Evolutionary conservation across 768 basidiomycete genomes (phyloP), one percentile per base, ranked within the genome.

Genomic region (Boletales sp.): DNA sequence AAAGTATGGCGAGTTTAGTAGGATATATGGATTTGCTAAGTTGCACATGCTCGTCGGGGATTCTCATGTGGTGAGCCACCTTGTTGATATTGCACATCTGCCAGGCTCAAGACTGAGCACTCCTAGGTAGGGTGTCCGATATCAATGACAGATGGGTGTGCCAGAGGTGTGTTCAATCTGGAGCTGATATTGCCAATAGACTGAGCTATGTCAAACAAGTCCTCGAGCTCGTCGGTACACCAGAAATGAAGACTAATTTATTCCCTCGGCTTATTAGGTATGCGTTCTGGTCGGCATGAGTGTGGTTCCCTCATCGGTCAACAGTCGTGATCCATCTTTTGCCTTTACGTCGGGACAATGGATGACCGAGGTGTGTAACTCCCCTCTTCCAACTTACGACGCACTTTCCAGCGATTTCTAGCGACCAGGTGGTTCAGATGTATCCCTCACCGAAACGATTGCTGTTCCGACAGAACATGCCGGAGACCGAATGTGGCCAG

Each of bases 301-400:
- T 18, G 13, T 12, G 15, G 5, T 7, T 27, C n/a, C 47, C 24
- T 32, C 32, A 38, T 32, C 9, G 15, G 15, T 36, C 40, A 7
- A 45, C 47, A 87, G 86, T 60, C 84, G 82, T 6, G 78, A 90
- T 60, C 80, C 86, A 9, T 59, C 69, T 1, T 48, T 65, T 29
- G 83, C 85, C 0, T 90, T 82, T 52, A 87, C 83, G 5, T 79
- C 86, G 10, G 88, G 88, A 0, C 88, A 90, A 66, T 90, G 87
- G 87, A 88, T 87, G 87, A 89, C 87, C 4, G 86, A 89, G 70
- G 86, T 77, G 51, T 5, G 64, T 52, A 6, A 31, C 35, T 21
- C 12, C 9, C 15, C 12, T 14, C 0, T 43, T 12, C 14, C 40
- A 40, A 19, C 18, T 18, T 5, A 14, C 6, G 14, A 6, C 12